Conservation (phyloP, 805 yeast genomes). For the Metschnikowia chrysomelidarum region DNA sequence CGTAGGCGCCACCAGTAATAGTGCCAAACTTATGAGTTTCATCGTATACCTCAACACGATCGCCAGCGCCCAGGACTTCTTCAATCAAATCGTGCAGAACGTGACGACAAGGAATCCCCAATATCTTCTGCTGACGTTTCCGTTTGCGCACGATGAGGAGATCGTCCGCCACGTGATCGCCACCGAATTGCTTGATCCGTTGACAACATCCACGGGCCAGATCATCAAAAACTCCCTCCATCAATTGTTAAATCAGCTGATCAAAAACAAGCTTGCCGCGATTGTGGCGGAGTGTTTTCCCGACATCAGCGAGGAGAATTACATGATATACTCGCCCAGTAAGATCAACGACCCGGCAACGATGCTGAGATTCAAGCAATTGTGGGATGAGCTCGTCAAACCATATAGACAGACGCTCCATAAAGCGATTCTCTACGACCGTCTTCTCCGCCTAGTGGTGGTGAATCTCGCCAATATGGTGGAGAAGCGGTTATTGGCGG, state of each 20-base stretch:
- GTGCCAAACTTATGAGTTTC: slow-evolving; percentile 54
- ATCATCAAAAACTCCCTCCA: slow-evolving; percentile 37
- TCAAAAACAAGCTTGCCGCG: slow-evolving; percentile 43
- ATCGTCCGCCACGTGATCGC: slow-evolving; percentile 31
- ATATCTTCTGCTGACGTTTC: slow-evolving; percentile 26
- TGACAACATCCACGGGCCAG: slow-evolving; percentile 27
- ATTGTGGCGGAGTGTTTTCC: slow-evolving; percentile 45
- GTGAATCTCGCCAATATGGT: slow-evolving; percentile 27
- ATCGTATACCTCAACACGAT: slow-evolving; percentile 72
- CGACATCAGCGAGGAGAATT: slow-evolving; percentile 32
- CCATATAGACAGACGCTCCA: slow-evolving; percentile 66
- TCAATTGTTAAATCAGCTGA: slow-evolving; percentile 47
- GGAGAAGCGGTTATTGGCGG: slow-evolving; percentile 56
- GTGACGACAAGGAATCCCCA: slow-evolving; percentile 25
- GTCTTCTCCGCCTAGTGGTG: slow-evolving; percentile 50
- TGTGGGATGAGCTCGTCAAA: slow-evolving; percentile 61
- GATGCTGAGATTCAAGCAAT: slow-evolving; percentile 49
- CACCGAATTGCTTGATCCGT: slow-evolving; percentile 34
- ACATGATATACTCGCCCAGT: slow-evolving; percentile 28
- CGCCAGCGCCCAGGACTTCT: slow-evolving; percentile 58
- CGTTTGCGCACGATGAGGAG: slow-evolving; percentile 37
- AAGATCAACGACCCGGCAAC: slow-evolving; percentile 32
- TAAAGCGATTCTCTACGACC: slow-evolving; percentile 46
- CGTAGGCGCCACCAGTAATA: slow-evolving; percentile 36
- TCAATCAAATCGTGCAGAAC: slow-evolving; percentile 50